Percentiles rank a stretch among this genome's conserved stretches.
phyloP scores from a whole-genome alignment of 768 basidiomycete genomes.

The Boletus barrowsii region DNA sequence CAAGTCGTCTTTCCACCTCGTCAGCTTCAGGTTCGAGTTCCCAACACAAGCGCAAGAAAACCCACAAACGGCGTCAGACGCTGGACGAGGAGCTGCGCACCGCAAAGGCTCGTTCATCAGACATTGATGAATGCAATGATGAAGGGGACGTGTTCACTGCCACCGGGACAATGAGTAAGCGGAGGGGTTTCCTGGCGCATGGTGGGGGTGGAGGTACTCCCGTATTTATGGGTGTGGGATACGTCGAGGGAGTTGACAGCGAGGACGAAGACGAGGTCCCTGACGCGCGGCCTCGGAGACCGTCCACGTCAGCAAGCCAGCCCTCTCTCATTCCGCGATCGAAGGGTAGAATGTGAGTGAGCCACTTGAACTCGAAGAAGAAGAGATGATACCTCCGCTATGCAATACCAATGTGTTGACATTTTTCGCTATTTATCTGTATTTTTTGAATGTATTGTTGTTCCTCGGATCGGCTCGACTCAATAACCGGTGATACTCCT shows the following conservation, averaged over 20 bases:
- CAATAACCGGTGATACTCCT: too few species aligned
- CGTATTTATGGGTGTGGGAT: constrained; percentile 69
- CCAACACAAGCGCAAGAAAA: constrained; percentile 20
- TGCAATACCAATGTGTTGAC: not conserved
- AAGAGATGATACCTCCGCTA: constrained; percentile 8
- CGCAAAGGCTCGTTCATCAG: constrained; percentile 38
- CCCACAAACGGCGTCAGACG: constrained; percentile 44
- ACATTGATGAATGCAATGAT: constrained; percentile 33
- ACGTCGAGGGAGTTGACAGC: constrained; percentile 51
- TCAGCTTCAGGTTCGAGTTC: constrained; percentile 13
- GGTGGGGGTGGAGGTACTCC: constrained; percentile 72
- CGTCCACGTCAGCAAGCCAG: constrained; percentile 13
- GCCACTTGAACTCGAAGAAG: not conserved
- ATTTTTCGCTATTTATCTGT: constrained; percentile 24
- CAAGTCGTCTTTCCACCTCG: not conserved
- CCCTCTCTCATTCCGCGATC: constrained; percentile 26
- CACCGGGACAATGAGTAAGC: constrained; percentile 52
- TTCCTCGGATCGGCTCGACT: not conserved
- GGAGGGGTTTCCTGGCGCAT: constrained; percentile 63
- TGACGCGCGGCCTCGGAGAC: not conserved
- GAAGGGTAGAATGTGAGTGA: constrained; percentile 16
- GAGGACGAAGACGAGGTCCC: constrained; percentile 8
- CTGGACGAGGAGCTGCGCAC: constrained; percentile 65
- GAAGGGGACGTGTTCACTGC: constrained; percentile 53
- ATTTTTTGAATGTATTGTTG: constrained; percentile 16